Base-by-base conservation (phyloP, 768 basidiomycete species). In the Glaciozyma antarctica region DNA sequence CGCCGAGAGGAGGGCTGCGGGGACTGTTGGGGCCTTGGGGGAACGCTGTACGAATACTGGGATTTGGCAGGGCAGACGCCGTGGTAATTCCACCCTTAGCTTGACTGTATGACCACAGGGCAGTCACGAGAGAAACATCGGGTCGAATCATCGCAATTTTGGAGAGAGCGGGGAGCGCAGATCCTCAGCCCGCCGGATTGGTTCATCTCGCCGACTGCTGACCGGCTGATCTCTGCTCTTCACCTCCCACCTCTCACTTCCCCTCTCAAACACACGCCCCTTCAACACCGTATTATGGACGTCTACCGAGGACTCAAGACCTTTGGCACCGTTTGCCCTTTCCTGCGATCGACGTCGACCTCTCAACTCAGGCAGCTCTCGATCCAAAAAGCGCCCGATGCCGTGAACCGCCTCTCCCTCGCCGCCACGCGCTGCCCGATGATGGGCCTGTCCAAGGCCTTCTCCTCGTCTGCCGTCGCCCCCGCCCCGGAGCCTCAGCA, bases 271-370 rank as follows among this genome's bases (percentile, higher is more conserved):
- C n/a, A n/a, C n/a, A n/a, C n/a, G n/a, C n/a, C n/a, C n/a, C n/a
- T n/a, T n/a, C n/a, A n/a, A n/a, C n/a, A 32, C 32, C 32, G 32
- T 22, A 24, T 22, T 6, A 60, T 56, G 49, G 38, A 64, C 55
- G 58, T 56, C n/a, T 41, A 51, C 32, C 17, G 28, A 4, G 43
- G 49, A 15, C 63, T 70, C 56, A 70, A 70, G 58, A 54, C 59
- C n/a, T 70, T 66, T 26, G 61, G 64, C 2, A 28, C 45, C 22
- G 65, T 64, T 43, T 72, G 71, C 69, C 71, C 71, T 10, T 72
- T 68, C 71, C 54, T 72, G 34, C 51, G 53, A 22, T 12, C 38
- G 21, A 55, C 71, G 51, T 49, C 66, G 4, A 34, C 54, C 41
- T 43, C 64, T 24, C 9, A 53, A 0, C 58, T 72, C 19, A 57